Percentiles rank a stretch among this genome's conserved stretches.
phyloP scores from a whole-genome alignment of 352 stramenopile species.

The Phytophthora europaea region DNA sequence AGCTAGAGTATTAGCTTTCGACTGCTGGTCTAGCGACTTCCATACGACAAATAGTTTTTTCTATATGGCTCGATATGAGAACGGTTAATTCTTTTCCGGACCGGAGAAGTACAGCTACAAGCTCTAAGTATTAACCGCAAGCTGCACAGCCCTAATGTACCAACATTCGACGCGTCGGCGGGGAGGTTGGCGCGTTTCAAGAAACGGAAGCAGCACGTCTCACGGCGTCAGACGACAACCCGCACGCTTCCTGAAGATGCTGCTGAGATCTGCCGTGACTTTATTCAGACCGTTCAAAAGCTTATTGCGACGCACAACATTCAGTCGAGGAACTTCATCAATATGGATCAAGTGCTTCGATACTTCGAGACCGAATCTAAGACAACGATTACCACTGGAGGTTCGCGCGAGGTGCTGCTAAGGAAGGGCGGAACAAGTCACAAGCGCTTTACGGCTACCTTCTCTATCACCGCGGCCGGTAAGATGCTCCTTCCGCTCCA shows the following conservation, averaged over 20 bases:
- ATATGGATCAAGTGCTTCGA: constrained; percentile 5
- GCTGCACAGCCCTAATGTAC: background rate
- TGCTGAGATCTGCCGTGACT: no score
- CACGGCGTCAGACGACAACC: background rate
- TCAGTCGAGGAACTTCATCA: background rate
- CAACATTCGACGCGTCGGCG: background rate
- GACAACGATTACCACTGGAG: constrained; percentile 2
- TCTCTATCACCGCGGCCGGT: constrained; percentile 14
- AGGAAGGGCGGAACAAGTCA: constrained; percentile 17
- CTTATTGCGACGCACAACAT: no score
- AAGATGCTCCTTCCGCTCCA: constrained; percentile 5
- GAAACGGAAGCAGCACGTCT: constrained; percentile 3
- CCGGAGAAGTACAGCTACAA: background rate
- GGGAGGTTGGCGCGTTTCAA: constrained; percentile 10
- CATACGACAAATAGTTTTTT: no score
- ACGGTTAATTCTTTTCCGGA: no score
- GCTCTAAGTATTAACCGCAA: constrained; percentile 1
- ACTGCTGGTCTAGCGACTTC: no score
- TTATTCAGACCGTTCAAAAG: no score
- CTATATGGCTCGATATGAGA: no score
- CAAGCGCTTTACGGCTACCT: constrained; percentile 14
- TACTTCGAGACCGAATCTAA: constrained; percentile 23
- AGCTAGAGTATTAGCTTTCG: no score
- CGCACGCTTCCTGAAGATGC: no score
- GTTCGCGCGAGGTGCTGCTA: constrained; percentile 8